Conservation (phyloP, 805 yeast genomes). For the Spathaspora hagerdaliae region DNA sequence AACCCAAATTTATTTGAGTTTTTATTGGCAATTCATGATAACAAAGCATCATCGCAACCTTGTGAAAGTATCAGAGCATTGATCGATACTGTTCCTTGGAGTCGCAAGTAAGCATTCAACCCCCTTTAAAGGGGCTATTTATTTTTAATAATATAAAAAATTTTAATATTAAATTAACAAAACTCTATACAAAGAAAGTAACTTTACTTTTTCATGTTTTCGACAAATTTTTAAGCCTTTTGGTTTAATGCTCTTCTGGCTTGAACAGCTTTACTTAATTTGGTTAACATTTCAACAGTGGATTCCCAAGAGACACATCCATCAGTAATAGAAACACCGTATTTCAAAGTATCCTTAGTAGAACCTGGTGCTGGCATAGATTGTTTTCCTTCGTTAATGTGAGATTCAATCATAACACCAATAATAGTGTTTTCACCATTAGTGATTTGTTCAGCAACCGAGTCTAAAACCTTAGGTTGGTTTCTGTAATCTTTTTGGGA, state of each 20-base stretch:
- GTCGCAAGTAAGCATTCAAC: background rate
- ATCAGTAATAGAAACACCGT: slow-evolving; percentile 96
- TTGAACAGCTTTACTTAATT: slow-evolving; percentile 79
- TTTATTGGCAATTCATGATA: slow-evolving; percentile 10
- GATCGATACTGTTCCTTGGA: slow-evolving; percentile 8
- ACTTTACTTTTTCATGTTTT: too few relatives aligned
- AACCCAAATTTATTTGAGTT: slow-evolving; percentile 18
- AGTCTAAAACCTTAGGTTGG: slow-evolving; percentile 88
- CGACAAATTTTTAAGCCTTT: background rate
- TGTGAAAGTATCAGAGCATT: slow-evolving; percentile 5
- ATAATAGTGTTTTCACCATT: slow-evolving; percentile 76
- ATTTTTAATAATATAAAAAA: background rate
- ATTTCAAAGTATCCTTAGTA: slow-evolving; percentile 60
- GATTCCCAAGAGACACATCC: slow-evolving; percentile 93
- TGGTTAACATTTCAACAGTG: slow-evolving; percentile 75
- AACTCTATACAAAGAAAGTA: too few relatives aligned
- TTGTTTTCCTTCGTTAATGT: slow-evolving; percentile 90
- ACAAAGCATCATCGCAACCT: background rate
- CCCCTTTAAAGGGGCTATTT: too few relatives aligned
- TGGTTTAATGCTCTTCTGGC: slow-evolving; percentile 56
- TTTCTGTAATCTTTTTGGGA: slow-evolving; percentile 90
- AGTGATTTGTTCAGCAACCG: slow-evolving; percentile 77
- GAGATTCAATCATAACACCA: slow-evolving; percentile 95
- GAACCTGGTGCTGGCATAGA: slow-evolving; percentile 56
- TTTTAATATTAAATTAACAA: background rate